phyloP scores from a whole-genome alignment of 1,284 basidiomycete genomes.

The Volvariella surrecta region DNA sequence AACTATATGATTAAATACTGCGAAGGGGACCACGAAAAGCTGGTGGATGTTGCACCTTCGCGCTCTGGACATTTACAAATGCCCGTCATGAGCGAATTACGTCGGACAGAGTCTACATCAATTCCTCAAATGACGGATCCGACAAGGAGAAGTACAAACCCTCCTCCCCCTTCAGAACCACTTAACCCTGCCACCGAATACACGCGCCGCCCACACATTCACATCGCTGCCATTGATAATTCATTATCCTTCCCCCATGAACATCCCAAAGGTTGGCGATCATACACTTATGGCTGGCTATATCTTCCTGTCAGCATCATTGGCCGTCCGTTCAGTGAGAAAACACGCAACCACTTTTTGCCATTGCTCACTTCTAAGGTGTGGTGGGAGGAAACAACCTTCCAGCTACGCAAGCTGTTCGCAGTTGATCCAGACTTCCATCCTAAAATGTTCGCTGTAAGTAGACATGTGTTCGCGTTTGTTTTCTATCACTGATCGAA shows the following conservation, averaged over 20 bases:
- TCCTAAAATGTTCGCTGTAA: conserved; percentile 75
- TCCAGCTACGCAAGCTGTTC: conserved; percentile 70
- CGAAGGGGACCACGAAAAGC: conserved; percentile 66
- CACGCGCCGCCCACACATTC: conserved; percentile 51
- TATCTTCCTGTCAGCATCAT: conserved; percentile 83
- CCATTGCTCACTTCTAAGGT: conserved; percentile 72
- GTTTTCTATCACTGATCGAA: conserved; percentile 1
- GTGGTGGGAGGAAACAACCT: conserved; percentile 90
- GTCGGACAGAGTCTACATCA: conserved; percentile 31
- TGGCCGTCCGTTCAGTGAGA: conserved; percentile 75
- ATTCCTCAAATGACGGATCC: conserved; percentile 29
- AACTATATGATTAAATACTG: conserved; percentile 89
- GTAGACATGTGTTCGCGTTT: conserved; percentile 13
- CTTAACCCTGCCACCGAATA: conserved; percentile 29
- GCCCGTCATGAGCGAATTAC: conserved; percentile 63
- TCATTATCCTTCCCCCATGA: conserved; percentile 87
- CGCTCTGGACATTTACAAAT: conserved; percentile 54
- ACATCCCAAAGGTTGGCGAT: conserved; percentile 84
- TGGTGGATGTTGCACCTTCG: conserved; percentile 72
- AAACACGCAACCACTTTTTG: conserved; percentile 76
- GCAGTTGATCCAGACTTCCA: conserved; percentile 79
- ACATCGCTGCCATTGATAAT: conserved; percentile 90
- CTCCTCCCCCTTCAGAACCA: not conserved
- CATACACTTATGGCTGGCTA: conserved; percentile 89
- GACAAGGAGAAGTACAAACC: conserved; percentile 8